Percentiles rank a stretch among this genome's conserved stretches.
phyloP scores from a whole-genome alignment of 2,329 filamentous ascomycete genomes.

The Colletotrichum somersetense region DNA sequence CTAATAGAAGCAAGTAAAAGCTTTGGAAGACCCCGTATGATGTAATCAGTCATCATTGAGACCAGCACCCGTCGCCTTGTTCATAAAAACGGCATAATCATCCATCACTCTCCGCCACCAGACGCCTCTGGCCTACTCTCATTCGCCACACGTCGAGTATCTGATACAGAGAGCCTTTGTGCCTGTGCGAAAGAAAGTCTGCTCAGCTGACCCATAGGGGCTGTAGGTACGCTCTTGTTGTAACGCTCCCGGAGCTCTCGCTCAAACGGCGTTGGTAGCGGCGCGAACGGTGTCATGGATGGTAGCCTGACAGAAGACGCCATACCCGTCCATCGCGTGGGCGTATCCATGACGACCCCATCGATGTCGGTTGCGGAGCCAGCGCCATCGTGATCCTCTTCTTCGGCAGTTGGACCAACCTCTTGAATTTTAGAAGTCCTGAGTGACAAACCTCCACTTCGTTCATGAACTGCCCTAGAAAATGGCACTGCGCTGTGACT shows the following conservation, averaged over 20 bases:
- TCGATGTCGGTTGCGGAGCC: slow-evolving; percentile 23
- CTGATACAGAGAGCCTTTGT: slow-evolving; percentile 26
- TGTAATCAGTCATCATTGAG: neutral
- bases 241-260: slow-evolving; percentile 48
- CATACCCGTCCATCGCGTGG: slow-evolving; percentile 61
- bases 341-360: slow-evolving; percentile 52
- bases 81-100: neutral
- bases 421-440: slow-evolving; percentile 24
- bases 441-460: slow-evolving; percentile 16
- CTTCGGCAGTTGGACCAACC: slow-evolving; percentile 20
- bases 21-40: slow-evolving; percentile 7
- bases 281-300: slow-evolving; percentile 58
- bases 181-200: slow-evolving; percentile 34
- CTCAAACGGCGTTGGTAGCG: slow-evolving; percentile 59
- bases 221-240: slow-evolving; percentile 26
- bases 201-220: slow-evolving; percentile 17
- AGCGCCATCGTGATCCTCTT: slow-evolving; percentile 36
- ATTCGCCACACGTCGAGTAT: slow-evolving; percentile 5
- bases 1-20: neutral
- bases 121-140: neutral
- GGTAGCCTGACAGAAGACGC: slow-evolving; percentile 54
- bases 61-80: neutral
- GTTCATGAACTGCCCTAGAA: slow-evolving; percentile 30
- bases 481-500: slow-evolving; percentile 24
- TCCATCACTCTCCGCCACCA: neutral